A percentile compares a stretch with the other conserved stretches of the same genome.
Conservation (phyloP, 352 stramenopile genomes). For the Globisporangium polare region DNA sequence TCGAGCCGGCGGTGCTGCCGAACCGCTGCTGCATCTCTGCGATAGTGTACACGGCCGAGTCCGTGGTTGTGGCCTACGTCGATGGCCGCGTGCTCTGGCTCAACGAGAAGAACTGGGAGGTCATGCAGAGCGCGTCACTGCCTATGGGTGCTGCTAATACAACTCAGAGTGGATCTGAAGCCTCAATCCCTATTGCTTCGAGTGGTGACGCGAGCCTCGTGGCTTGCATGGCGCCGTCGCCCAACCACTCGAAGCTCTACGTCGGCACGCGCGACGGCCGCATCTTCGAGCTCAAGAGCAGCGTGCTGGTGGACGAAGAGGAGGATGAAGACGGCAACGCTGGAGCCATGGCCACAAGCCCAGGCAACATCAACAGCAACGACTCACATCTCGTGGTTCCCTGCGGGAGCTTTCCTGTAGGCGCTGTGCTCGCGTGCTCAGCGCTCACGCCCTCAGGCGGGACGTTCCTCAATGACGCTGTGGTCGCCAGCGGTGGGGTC, state of each 20-base stretch:
- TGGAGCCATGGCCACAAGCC: neutral
- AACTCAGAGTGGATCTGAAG: neutral
- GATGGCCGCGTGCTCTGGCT: conserved; percentile 54
- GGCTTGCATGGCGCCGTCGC: conserved; percentile 39
- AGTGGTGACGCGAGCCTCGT: conserved; percentile 12
- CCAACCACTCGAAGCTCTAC: conserved; percentile 53
- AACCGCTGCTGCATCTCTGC: conserved; percentile 36
- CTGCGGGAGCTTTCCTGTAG: conserved; percentile 50
- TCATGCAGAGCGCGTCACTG: conserved; percentile 34
- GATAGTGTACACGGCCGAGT: conserved; percentile 52
- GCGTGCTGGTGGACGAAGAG: conserved; percentile 46
- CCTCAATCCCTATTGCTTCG: neutral
- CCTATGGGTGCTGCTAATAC: neutral
- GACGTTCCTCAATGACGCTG: conserved; percentile 31
- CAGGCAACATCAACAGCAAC: conserved; percentile 10
- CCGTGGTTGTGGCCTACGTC: conserved; percentile 42
- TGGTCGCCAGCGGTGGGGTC: conserved; percentile 51
- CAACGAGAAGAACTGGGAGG: conserved; percentile 32
- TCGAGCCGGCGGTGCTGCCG: conserved; percentile 29
- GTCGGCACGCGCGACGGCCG: conserved; percentile 49
- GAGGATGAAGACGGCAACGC: conserved; percentile 35
- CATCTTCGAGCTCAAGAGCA: conserved; percentile 66
- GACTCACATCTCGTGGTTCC: conserved; percentile 32
- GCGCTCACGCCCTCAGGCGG: conserved; percentile 57
- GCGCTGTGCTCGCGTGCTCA: conserved; percentile 37